phyloP scores from a whole-genome alignment of 2,329 filamentous ascomycete species.

The Rhinocladiella similis region DNA sequence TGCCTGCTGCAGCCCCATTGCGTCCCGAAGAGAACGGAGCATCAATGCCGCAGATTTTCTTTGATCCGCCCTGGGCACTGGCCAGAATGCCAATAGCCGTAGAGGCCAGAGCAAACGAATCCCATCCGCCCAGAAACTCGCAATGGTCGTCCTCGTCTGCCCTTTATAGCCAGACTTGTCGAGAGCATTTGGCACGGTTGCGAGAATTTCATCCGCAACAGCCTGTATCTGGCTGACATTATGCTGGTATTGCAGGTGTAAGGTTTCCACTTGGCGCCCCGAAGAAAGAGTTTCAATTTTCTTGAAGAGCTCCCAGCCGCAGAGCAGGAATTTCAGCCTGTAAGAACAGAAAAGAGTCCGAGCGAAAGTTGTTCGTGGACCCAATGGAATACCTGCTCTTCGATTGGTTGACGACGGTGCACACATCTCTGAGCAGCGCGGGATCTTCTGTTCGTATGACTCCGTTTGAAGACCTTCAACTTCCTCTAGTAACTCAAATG shows the following conservation, averaged over 20 bases:
- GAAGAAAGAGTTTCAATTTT: neutral
- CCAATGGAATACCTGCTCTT: no score
- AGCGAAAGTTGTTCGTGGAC: conserved; percentile 1
- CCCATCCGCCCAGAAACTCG: conserved; percentile 20
- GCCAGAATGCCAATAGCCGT: conserved; percentile 10
- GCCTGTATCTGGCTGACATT: conserved; percentile 3
- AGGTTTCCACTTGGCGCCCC: neutral
- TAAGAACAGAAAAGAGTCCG: conserved; percentile 20
- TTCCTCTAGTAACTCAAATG: conserved; percentile 1
- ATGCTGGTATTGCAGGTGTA: conserved; percentile 5
- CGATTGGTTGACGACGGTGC: neutral
- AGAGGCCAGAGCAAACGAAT: conserved; percentile 24
- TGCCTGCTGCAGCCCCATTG: conserved; percentile 3
- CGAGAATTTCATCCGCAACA: conserved; percentile 14
- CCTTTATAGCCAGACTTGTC: neutral
- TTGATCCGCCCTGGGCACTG: conserved; percentile 10
- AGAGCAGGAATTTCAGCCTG: conserved; percentile 19
- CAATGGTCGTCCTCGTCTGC: neutral
- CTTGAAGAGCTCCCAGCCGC: conserved; percentile 9
- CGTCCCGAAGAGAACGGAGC: conserved; percentile 7
- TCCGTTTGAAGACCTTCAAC: conserved; percentile 10
- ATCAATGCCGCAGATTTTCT: neutral
- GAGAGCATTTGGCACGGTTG: conserved; percentile 2
- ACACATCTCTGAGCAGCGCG: neutral
- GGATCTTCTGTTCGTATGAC: conserved; percentile 1